Percentiles rank a stretch among this genome's conserved stretches.
phyloP scores from a whole-genome alignment of 176 grass and related monocot species.

The Areca catechu region DNA sequence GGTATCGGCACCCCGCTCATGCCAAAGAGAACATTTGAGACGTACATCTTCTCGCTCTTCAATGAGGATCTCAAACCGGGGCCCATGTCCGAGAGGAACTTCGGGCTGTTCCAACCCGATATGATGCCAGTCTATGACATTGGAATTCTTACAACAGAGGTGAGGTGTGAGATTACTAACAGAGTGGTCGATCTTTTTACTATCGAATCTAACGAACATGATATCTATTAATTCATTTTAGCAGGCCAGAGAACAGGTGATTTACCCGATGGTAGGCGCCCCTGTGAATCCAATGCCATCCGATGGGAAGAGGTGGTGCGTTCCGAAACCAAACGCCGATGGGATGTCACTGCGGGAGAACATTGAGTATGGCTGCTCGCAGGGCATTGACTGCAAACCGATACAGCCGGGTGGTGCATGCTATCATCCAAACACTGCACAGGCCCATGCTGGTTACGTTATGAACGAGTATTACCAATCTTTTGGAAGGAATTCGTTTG shows the following conservation, averaged over 20 bases:
- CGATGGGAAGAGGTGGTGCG: constrained; percentile 46
- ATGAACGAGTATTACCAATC: constrained; percentile 73
- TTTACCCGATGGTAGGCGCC: neutral
- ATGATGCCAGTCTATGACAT: constrained; percentile 70
- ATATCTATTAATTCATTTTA: no score
- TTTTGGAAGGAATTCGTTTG: constrained; percentile 38
- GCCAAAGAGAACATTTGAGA: constrained; percentile 68
- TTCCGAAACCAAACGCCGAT: constrained; percentile 47
- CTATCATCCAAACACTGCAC: constrained; percentile 49
- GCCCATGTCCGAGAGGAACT: constrained; percentile 48
- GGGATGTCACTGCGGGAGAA: constrained; percentile 52
- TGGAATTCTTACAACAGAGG: constrained; percentile 37
- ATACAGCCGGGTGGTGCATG: constrained; percentile 52
- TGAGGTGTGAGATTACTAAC: neutral
- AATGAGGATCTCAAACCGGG: constrained; percentile 73
- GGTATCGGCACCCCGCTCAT: constrained; percentile 76
- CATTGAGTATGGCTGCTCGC: constrained; percentile 65
- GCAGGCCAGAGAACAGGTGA: neutral
- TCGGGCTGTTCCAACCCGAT: constrained; percentile 61
- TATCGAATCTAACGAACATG: no score
- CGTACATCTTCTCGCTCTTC: constrained; percentile 72
- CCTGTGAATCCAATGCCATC: neutral
- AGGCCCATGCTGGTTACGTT: constrained; percentile 57
- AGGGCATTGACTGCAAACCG: constrained; percentile 41
- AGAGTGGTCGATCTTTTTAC: no score